Conservation (phyloP, 768 basidiomycete genomes). For the Podaxis sp. region DNA sequence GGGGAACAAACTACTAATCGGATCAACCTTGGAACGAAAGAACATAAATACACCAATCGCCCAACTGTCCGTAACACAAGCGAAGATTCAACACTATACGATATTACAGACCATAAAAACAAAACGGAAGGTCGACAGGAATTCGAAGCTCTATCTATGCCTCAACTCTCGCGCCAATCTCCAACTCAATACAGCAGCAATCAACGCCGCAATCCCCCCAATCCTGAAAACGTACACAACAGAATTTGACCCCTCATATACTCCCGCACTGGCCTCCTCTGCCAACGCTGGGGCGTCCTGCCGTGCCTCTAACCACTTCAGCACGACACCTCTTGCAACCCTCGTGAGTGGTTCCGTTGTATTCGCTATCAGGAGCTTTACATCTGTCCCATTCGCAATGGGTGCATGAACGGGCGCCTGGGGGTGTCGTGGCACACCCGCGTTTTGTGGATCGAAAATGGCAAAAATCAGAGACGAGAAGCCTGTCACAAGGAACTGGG, state of each 20-base stretch:
- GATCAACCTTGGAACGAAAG: too few species aligned
- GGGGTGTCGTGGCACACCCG: conserved; percentile 37
- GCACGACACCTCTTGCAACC: conserved; percentile 7
- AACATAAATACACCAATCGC: too few species aligned
- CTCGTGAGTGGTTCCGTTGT: conserved; percentile 5
- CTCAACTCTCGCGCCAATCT: conserved; percentile 53
- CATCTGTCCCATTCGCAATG: conserved; percentile 13
- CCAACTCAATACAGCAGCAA: conserved; percentile 56
- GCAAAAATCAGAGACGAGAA: conserved; percentile 86
- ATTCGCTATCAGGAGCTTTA: conserved; percentile 6
- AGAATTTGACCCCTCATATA: conserved; percentile 52
- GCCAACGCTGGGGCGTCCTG: not conserved
- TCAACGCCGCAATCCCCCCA: conserved; percentile 53
- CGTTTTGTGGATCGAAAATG: conserved; percentile 68
- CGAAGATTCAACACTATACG: too few species aligned
- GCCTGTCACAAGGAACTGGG: conserved; percentile 91
- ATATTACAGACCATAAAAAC: too few species aligned
- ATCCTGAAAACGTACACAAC: conserved; percentile 77
- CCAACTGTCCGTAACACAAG: too few species aligned
- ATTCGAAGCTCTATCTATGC: conserved; percentile 31
- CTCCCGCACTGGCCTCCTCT: conserved; percentile 21
- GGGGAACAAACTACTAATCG: too few species aligned
- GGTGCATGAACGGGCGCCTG: conserved; percentile 16
- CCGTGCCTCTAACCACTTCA: conserved; percentile 16
- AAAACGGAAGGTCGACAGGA: too few species aligned